Conservation (phyloP, 2,329 filamentous ascomycete species). For the Fusarium xylarioides region DNA sequence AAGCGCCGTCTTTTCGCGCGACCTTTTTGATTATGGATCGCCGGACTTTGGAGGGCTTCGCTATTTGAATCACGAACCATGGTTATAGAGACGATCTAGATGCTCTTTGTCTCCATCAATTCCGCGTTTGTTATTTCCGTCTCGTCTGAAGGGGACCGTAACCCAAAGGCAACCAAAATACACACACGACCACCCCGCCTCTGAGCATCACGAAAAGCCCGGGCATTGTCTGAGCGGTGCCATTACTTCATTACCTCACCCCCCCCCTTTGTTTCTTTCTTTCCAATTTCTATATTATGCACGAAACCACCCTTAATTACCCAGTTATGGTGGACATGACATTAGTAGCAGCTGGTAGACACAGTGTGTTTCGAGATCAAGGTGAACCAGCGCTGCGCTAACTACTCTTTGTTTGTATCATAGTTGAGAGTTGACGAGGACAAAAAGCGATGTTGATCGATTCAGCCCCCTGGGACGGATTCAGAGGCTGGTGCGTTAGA, state of each 20-base stretch:
- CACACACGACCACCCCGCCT: not conserved
- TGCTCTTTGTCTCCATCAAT: slow-evolving; percentile 21
- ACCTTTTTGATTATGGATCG: slow-evolving; percentile 31
- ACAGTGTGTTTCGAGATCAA: not conserved
- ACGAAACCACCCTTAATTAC: slow-evolving; percentile 7
- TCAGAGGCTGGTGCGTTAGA: slow-evolving; percentile 11
- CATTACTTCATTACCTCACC: not conserved
- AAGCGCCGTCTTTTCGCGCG: not conserved
- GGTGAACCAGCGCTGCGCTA: slow-evolving; percentile 1
- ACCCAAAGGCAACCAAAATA: not conserved
- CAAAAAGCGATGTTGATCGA: not conserved
- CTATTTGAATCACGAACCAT: slow-evolving; percentile 37
- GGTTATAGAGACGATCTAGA: slow-evolving; percentile 40
- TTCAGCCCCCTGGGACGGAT: not conserved
- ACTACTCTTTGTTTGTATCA: slow-evolving; percentile 34
- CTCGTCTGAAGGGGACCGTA: slow-evolving; percentile 3
- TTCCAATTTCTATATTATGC: slow-evolving; percentile 27
- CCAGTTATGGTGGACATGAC: not conserved
- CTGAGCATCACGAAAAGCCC: not conserved
- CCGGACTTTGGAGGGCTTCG: slow-evolving; percentile 36
- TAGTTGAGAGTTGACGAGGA: slow-evolving; percentile 10
- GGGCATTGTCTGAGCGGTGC: slow-evolving; percentile 4
- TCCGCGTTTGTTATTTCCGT: slow-evolving; percentile 1
- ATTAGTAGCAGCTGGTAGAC: slow-evolving; percentile 1
- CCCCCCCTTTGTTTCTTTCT: not conserved